phyloP scores from a whole-genome alignment of 495 filamentous ascomycete genomes.

The Aspergillus saccharolyticus region DNA sequence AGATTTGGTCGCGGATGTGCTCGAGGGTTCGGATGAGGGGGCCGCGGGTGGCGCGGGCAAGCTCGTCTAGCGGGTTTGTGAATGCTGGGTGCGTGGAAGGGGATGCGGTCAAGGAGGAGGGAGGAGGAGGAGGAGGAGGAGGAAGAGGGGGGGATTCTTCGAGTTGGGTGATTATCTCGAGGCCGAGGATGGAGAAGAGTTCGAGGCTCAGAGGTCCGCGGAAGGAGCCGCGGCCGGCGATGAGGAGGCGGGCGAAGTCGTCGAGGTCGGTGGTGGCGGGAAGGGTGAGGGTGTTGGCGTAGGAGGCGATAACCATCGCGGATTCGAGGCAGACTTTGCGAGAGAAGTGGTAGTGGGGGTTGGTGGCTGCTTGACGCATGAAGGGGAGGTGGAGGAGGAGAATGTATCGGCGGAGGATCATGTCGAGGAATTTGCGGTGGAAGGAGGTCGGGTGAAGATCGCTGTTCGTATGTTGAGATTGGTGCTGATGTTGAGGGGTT shows the following conservation, averaged over 20 bases:
- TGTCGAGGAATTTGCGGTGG: constrained; percentile 30
- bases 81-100: background rate
- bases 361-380: constrained; percentile 32
- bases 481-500: background rate
- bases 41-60: constrained; percentile 12
- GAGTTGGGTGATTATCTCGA: constrained; percentile 22
- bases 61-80: constrained; percentile 7
- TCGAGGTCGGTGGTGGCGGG: constrained; percentile 4
- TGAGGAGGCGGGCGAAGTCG: constrained; percentile 12
- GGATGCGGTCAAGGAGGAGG: too few relatives aligned
- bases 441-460: constrained; percentile 9
- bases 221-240: constrained; percentile 15
- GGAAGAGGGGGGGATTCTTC: constrained; percentile 14
- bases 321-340: constrained; percentile 42
- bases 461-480: constrained; percentile 1
- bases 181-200: constrained; percentile 17
- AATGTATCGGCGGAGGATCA: constrained; percentile 40
- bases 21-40: constrained; percentile 18
- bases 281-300: constrained; percentile 12
- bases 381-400: constrained; percentile 43
- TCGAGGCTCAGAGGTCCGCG: constrained; percentile 22
- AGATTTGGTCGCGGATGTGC: constrained; percentile 19
- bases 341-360: constrained; percentile 45
- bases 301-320: constrained; percentile 19
- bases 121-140: too few relatives aligned